Evolutionary conservation across 2,329 filamentous ascomycete species (phyloP).

Genomic region (Chaetoscypha palmicola): DNA sequence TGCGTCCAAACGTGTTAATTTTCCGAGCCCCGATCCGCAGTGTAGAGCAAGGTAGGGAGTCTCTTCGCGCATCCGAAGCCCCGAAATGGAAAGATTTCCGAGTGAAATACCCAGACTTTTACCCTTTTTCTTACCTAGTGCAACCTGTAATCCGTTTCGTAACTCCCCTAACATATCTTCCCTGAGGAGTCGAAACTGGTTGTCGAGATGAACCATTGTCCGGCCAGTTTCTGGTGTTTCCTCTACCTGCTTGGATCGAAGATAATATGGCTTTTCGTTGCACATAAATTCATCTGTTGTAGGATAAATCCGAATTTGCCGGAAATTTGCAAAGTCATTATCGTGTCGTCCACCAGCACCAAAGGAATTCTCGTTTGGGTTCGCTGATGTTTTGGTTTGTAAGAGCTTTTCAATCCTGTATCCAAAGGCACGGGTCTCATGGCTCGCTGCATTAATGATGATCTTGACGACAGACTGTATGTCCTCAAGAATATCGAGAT

Average conservation of each 20-base stretch:
- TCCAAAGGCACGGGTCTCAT: conserved; percentile 28
- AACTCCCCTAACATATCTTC: conserved; percentile 66
- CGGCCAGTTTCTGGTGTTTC: conserved; percentile 34
- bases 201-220: conserved; percentile 51
- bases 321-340: conserved; percentile 60
- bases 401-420: conserved; percentile 36
- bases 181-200: conserved; percentile 63
- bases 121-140: conserved; percentile 42
- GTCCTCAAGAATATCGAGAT: conserved; percentile 27
- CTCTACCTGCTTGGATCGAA: conserved; percentile 43
- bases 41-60: conserved; percentile 33
- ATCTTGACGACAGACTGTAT: conserved; percentile 23
- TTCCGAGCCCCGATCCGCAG: conserved; percentile 40
- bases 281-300: conserved; percentile 58
- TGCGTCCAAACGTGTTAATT: conserved; percentile 31
- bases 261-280: conserved; percentile 46
- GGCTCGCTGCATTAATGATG: conserved; percentile 18
- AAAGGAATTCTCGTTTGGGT: conserved; percentile 9
- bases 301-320: conserved; percentile 55
- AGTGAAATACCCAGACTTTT: conserved; percentile 35
- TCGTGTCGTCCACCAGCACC: conserved; percentile 62
- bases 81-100: conserved; percentile 32
- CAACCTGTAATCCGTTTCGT: conserved; percentile 50
- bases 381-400: conserved; percentile 16
- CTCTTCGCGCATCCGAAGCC: conserved; percentile 28